These are phyloP conservation scores for Pulveroboletus ravenelii DNA, from an alignment of 768 basidiomycete species.

Conservation along the genomic window DNA sequence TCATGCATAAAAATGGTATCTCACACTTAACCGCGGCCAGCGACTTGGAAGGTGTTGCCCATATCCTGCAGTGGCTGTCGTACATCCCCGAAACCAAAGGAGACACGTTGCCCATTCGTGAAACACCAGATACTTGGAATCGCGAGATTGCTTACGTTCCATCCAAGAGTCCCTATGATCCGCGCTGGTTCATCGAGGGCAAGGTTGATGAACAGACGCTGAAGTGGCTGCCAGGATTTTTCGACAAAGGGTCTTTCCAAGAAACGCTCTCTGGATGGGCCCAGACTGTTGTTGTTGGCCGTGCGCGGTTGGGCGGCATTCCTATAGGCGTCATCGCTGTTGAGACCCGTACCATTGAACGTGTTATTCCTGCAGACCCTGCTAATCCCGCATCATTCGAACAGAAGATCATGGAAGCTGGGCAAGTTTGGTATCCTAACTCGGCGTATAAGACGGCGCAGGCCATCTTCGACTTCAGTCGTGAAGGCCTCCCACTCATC, in stretches of 20 bases:
- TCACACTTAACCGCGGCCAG: slow-evolving; percentile 94
- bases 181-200: slow-evolving; percentile 96
- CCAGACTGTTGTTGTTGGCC: slow-evolving; percentile 96
- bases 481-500: slow-evolving; percentile 93
- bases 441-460: slow-evolving; percentile 99
- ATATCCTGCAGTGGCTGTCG: slow-evolving; percentile 92
- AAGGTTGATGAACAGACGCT: slow-evolving; percentile 78
- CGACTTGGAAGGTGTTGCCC: slow-evolving; percentile 91
- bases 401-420: slow-evolving; percentile 98
- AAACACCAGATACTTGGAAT: slow-evolving; percentile 79
- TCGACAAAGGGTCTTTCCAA: slow-evolving; percentile 97
- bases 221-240: slow-evolving; percentile 85
- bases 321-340: slow-evolving; percentile 98
- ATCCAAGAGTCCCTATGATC: slow-evolving; percentile 94
- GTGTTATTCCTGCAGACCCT: slow-evolving; percentile 94
- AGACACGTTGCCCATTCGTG: slow-evolving; percentile 73
- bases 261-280: slow-evolving; percentile 99
- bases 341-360: slow-evolving; percentile 95
- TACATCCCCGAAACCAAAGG: slow-evolving; percentile 86
- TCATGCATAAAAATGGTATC: slow-evolving; percentile 99
- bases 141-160: slow-evolving; percentile 86
- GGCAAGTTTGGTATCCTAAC: slow-evolving; percentile 99
- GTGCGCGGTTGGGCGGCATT: slow-evolving; percentile 93
- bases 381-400: slow-evolving; percentile 96
- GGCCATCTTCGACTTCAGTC: slow-evolving; percentile 97